Percentiles rank a stretch among this genome's conserved stretches.
These are phyloP conservation scores for Xerocomellus amylosporus DNA, from an alignment of 768 basidiomycete genomes.

Conservation along the genomic window DNA sequence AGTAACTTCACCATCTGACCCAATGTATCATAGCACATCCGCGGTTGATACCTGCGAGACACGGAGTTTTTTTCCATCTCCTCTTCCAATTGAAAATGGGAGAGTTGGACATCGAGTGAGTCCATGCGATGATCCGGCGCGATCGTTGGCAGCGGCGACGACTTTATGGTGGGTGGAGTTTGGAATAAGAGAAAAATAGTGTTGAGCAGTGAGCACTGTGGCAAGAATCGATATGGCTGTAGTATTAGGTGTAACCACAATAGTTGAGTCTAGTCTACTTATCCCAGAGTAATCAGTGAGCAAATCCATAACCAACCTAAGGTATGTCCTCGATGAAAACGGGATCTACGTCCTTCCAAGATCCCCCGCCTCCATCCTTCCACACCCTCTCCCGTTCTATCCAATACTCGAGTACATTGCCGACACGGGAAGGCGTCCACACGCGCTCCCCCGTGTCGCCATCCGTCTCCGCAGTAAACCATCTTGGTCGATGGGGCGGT, in stretches of 20 bases:
- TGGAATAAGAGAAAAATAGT: no score
- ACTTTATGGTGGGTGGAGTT: not conserved
- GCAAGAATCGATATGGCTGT: not conserved
- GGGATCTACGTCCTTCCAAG: conserved; percentile 69
- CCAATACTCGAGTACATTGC: conserved; percentile 77
- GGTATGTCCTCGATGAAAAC: conserved; percentile 73
- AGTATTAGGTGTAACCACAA: not conserved
- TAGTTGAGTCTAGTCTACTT: conserved; percentile 6
- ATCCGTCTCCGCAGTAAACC: conserved; percentile 84
- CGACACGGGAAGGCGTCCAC: conserved; percentile 67
- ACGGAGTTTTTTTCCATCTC: not conserved
- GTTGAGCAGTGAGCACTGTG: no score
- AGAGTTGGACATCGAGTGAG: not conserved
- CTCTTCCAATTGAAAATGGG: not conserved
- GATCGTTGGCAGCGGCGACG: not conserved
- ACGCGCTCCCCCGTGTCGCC: conserved; percentile 87
- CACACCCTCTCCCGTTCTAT: conserved; percentile 66
- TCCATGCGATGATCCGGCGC: not conserved
- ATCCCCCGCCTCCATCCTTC: conserved; percentile 32
- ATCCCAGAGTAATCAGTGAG: not conserved
- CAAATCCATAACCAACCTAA: conserved; percentile 2
- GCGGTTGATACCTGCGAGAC: not conserved
- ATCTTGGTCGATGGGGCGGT: conserved; percentile 75
- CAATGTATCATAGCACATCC: not conserved
- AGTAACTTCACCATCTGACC: not conserved